These are phyloP conservation scores for Chalaropsis ovoidea DNA, from an alignment of 2,329 filamentous ascomycete genomes.

Conservation along the genomic window DNA sequence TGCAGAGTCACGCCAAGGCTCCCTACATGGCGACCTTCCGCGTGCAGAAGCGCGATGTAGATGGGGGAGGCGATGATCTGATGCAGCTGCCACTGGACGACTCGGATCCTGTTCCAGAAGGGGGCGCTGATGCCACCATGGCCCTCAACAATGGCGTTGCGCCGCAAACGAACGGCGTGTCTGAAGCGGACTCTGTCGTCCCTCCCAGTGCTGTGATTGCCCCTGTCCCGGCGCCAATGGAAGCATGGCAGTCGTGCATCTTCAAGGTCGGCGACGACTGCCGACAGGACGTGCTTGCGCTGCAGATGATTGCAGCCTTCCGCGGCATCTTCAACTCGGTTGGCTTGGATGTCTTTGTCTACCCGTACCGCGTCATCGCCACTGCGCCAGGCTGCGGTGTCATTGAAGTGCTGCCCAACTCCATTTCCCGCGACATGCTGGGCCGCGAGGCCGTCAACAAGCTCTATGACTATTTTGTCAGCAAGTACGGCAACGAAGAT, in stretches of 20 bases:
- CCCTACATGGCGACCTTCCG: conserved; percentile 99
- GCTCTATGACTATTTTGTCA: conserved; percentile 95
- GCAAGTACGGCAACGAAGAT: conserved; percentile 94
- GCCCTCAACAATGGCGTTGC: conserved; percentile 1
- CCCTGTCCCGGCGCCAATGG: conserved; percentile 42
- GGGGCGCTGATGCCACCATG: conserved; percentile 31
- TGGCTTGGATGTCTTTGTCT: conserved; percentile 92
- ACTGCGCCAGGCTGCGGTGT: conserved; percentile 96
- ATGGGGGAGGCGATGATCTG: conserved; percentile 21
- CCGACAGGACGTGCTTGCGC: conserved; percentile 86
- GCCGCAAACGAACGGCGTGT: conserved; percentile 16
- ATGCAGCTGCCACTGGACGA: conserved; percentile 41
- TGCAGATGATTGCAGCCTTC: conserved; percentile 98
- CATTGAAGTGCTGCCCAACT: conserved; percentile 95
- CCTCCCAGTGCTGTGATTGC: conserved; percentile 1
- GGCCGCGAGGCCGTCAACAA: conserved; percentile 96
- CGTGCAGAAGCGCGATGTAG: conserved; percentile 62
- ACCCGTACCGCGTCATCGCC: conserved; percentile 92
- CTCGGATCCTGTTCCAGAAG: conserved; percentile 41
- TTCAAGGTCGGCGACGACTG: conserved; percentile 99
- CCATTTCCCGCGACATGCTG: conserved; percentile 96
- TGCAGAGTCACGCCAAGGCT: conserved; percentile 96
- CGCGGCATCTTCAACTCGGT: conserved; percentile 92
- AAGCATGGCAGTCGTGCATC: conserved; percentile 98
- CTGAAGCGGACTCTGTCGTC: conserved; percentile 27